Evolutionary conservation across 148 eudicot species (phyloP), one percentile per base, ranked within the genome.

Genomic region (Linanthus parryae): DNA sequence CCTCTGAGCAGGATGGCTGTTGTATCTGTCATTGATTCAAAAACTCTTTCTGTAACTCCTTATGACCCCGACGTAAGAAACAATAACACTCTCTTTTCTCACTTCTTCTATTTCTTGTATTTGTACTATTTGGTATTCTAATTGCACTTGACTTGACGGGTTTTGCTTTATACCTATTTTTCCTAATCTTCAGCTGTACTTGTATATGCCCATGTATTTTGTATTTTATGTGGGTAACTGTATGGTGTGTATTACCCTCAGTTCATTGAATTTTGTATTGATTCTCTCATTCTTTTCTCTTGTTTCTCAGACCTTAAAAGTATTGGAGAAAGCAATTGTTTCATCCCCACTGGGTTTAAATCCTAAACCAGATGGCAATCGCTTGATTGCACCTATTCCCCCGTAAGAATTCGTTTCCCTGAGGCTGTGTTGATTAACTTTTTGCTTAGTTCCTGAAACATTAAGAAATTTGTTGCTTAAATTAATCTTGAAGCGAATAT

Each of bases 281-380:
- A n/a, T 21, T 46, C 15, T 19, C 23, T 31, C 17, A 73, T 20
- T 22, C 45, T 39, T 38, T 50, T 46, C 19, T 15, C 27, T 20
- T 57, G 37, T 48, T 25, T 41, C 55, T 59, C 79, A 91, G 98
- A 67, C 80, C 24, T 42, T 87, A 55, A 87, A 86, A 65, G 95
- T 74, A 62, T 61, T 91, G 69, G 95, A 87, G 73, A 91, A 71
- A 38, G 90, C 96, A 46, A 86, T 91, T 57, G 69, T 77, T 60
- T 59, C 89, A 67, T 86, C 98, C 59, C 98, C 98, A 1, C 37
- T 91, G 57, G 96, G 96, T 58, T 65, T 91, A 57, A 91, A 87
- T 66, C 98, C 98, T 15, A 81, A 59, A 62, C 2, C 69, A 15
- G 98, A 91, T 41, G 83, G 80, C 24, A 66, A 81, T 31, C 64